Evolutionary conservation across 1,139 yeast species (phyloP), one percentile per base, ranked within the genome.

Genomic region (Kodamaea anthophila): DNA sequence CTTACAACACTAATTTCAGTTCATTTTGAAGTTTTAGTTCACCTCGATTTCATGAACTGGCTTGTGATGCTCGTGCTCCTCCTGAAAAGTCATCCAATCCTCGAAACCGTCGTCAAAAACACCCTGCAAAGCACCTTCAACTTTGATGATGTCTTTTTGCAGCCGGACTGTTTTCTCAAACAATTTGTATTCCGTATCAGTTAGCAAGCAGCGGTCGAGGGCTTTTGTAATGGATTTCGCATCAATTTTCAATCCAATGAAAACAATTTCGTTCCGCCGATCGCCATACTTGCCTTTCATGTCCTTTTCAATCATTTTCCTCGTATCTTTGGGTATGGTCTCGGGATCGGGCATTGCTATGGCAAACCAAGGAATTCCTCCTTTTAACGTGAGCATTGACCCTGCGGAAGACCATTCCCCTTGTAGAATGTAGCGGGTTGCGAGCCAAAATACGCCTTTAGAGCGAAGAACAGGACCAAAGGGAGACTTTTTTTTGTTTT

Each of bases 371-470:
- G 68, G 68, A 24, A 60, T 57, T 3, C 70, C 70, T 6, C 68
- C 70, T 28, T 49, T 55, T 15, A 65, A 34, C 1, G 70, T 62
- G 16, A 65, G 39, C 65, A 64, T 63, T 1, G 61, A 49, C 3
- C 71, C 70, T 1, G 71, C 70, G 26, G 65, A 62, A 4, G 66
- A 58, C 70, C 69, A 64, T 46, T 65, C 70, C 13, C 70, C 70
- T 38, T 65, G 48, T 22, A 57, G 45, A 6, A 63, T 53, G 32
- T 54, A 49, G 34, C 70, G 47, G 3, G 69, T 51, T 3, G 72
- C 71, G n/a, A 66, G 42, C 72, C 72, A 66, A 34, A 66, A 53
- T 38, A 62, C 64, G 0, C 72, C 71, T 36, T 66, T 65, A 3
- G 68, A 60, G 9, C 71, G 53, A 11, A 65, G 37, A 23, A 66